A percentile compares a stretch with the other conserved stretches of the same genome.
These are phyloP conservation scores for Platismatia glauca DNA, from an alignment of 495 filamentous ascomycete species.

Conservation along the genomic window DNA sequence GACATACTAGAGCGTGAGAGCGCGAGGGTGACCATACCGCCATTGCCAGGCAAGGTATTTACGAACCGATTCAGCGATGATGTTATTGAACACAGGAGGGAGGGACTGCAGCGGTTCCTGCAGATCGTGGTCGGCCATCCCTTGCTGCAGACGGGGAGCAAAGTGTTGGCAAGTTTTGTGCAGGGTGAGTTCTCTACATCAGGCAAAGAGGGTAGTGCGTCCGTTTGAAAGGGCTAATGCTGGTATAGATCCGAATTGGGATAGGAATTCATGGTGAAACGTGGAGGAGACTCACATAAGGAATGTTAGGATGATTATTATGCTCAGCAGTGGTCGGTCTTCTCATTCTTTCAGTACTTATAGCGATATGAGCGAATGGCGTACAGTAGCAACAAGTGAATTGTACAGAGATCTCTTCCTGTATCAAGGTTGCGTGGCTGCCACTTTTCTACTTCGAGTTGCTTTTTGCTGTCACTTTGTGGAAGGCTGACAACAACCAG, in stretches of 20 bases:
- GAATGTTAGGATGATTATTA: neutral
- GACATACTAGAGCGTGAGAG: conserved; percentile 95
- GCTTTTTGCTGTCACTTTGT: neutral
- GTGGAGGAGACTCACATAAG: neutral
- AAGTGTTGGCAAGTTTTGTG: conserved; percentile 90
- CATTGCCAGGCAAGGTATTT: conserved; percentile 93
- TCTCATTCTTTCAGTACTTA: neutral
- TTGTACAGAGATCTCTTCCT: neutral
- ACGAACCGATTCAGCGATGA: conserved; percentile 97
- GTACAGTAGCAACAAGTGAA: neutral
- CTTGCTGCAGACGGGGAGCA: conserved; percentile 92
- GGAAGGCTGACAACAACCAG: neutral
- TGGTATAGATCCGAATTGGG: conserved; percentile 61
- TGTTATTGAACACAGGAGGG: conserved; percentile 90
- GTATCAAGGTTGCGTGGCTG: neutral
- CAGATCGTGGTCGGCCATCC: conserved; percentile 98
- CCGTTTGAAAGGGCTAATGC: conserved; percentile 5
- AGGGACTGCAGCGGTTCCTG: conserved; percentile 88
- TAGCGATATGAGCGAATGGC: conserved; percentile 1
- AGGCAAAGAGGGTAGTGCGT: neutral
- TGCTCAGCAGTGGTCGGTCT: neutral
- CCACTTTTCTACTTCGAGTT: neutral
- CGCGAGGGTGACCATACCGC: conserved; percentile 90
- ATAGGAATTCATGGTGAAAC: conserved; percentile 62
- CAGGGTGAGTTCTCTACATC: conserved; percentile 57